Percentiles rank a stretch among this genome's conserved stretches.
phyloP scores from a whole-genome alignment of 441 rosid species.

The Brassica balearica region DNA sequence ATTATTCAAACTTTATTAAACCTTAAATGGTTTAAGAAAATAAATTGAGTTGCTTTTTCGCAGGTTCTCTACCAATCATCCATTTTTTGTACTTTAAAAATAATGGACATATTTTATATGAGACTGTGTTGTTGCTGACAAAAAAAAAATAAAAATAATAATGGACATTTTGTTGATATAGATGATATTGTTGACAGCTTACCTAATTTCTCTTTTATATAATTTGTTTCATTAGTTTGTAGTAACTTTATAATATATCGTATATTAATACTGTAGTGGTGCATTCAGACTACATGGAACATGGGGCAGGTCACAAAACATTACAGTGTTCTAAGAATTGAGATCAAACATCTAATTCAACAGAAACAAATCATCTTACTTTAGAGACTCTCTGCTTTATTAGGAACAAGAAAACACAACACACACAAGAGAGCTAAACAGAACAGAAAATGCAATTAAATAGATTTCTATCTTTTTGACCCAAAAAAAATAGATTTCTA shows the following conservation, averaged over 20 bases:
- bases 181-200: background rate
- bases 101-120: background rate
- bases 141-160: background rate
- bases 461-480: background rate
- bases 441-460: background rate
- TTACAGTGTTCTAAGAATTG: background rate
- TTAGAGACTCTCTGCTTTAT: background rate
- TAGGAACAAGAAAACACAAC: constrained; percentile 6
- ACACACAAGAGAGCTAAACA: background rate
- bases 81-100: background rate
- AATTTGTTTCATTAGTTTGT: background rate
- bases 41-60: background rate
- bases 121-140: too few relatives aligned
- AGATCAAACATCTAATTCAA: constrained; percentile 1
- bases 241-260: background rate
- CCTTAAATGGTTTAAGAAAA: background rate
- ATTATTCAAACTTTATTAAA: background rate
- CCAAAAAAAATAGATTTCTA: background rate
- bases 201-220: constrained; percentile 12
- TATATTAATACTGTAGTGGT: constrained; percentile 14
- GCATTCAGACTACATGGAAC: background rate
- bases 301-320: background rate
- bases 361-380: background rate
- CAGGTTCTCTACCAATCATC: background rate
- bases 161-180: background rate